Evolutionary conservation across 305 asterid genomes (phyloP), one percentile per base, ranked within the genome.

Genomic region (Fraxinus velutina): DNA sequence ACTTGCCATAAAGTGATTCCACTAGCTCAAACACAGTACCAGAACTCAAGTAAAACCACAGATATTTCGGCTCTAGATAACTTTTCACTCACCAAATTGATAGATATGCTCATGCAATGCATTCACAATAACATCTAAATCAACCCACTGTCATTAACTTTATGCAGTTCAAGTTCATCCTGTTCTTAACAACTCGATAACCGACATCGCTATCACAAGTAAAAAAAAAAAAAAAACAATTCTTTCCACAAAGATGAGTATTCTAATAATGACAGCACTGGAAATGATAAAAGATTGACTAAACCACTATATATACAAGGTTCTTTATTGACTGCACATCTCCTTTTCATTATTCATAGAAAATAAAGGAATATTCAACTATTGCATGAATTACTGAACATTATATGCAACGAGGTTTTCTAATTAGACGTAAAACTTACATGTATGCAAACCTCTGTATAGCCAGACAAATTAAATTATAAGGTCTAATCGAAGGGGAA

Each of bases 1-100:
- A 75, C 82, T 70, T 87, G 74, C 75, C 81, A 79, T 83, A 86
- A 86, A 83, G 90, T 70, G 82, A 85, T 86, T 87, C 89, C 85
- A 87, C 76, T 78, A 74, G 84, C 89, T n/a, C 13, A 52, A 19
- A 79, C 87, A 84, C 75, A 33, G 66, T 33, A 33, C 79, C 75
- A 42, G 86, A 82, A 81, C 80, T 79, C 84, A 73, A 83, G 77
- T 74, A 68, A 77, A 68, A 74, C 76, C 55, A 72, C 24, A 17
- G 64, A 55, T 5, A 55, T 55, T 55, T 55, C 22, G 22, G 24
- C 24, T 55, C 64, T 55, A 55, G 64, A 55, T 55, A 13, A 27
- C 39, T 78, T 78, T 39, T 8, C 29, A 24, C 22, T 17, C 30
- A 44, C 55, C 39, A 44, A 44, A 76, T 22, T n/a, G 60, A 75